These are phyloP conservation scores for Phytophthora palmivora DNA, from an alignment of 352 stramenopile species.

Conservation along the genomic window DNA sequence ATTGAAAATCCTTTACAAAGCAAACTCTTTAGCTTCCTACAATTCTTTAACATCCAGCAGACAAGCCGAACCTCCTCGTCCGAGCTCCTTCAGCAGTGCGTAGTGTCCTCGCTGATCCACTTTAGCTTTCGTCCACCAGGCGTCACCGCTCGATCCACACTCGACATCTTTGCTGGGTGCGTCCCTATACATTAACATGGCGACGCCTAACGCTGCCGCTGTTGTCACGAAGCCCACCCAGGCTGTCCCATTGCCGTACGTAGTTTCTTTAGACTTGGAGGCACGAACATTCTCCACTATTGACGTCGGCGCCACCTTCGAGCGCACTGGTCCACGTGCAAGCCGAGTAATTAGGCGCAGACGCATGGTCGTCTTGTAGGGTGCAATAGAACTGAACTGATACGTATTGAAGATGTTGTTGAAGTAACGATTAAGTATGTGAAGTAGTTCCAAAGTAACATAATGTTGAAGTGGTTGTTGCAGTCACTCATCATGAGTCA, in stretches of 20 bases:
- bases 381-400: slow-evolving; percentile 6
- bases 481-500: slow-evolving; percentile 17
- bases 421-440: slow-evolving; percentile 12
- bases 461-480: slow-evolving; percentile 11
- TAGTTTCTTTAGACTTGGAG: slow-evolving; percentile 6
- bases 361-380: slow-evolving; percentile 11
- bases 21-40: slow-evolving; percentile 1
- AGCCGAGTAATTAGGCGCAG: slow-evolving; percentile 28
- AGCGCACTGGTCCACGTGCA: slow-evolving; percentile 16
- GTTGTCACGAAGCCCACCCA: slow-evolving; percentile 35
- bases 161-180: slow-evolving; percentile 25
- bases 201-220: slow-evolving; percentile 22
- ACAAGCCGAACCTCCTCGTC: slow-evolving; percentile 52
- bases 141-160: slow-evolving; percentile 25
- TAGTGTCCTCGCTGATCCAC: slow-evolving; percentile 51
- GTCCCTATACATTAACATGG: slow-evolving; percentile 14
- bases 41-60: not conserved
- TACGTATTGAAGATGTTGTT: slow-evolving; percentile 6
- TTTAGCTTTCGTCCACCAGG: slow-evolving; percentile 12
- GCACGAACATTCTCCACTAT: not conserved
- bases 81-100: slow-evolving; percentile 67
- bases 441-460: slow-evolving; percentile 16
- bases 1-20: slow-evolving; percentile 61
- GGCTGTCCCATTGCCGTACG: slow-evolving; percentile 31
- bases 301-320: slow-evolving; percentile 13